Evolutionary conservation across 2,329 filamentous ascomycete genomes (phyloP), one percentile per base, ranked within the genome.

Genomic region (Didymella keratinophila): DNA sequence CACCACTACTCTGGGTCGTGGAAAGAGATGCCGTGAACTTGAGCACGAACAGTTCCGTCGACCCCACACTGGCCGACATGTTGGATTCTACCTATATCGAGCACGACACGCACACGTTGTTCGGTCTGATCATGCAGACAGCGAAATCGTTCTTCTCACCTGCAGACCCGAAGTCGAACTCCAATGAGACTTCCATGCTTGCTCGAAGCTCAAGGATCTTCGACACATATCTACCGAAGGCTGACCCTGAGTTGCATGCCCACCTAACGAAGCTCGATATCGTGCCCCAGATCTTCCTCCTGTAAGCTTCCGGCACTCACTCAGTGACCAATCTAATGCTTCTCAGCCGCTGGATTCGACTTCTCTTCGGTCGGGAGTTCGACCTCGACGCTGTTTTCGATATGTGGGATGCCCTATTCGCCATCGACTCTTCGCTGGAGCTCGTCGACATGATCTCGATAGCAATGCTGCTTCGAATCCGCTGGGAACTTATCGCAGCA

Each of bases 211-310:
- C 89, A 70, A 87, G 89, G 66, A 96, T 99, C 60, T 94, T 98
- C 72, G 89, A 96, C 68, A 85, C 90, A 27, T 88, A 91, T 50
- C 80, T 99, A 43, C 86, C 87, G 57, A 89, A 87, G 63, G 83
- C 92, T 28, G 95, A 98, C 72, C 89, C 91, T n/a, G 89, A 93
- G 70, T 83, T 98, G 27, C 89, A 92, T 14, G 82, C 83, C 23
- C 93, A 98, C 75, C 83, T 99, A 18, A 88, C 88, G 58, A 85
- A 87, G 59, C 88, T 97, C 45, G 94, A 97, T 60, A 88, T 99
- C 61, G 80, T 97, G n/a, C 95, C 95, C 1, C 95, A 99, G 70
- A 94, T 99, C 49, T 99, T 98, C 72, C 80, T 98, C 23, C 96
- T 98, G 91, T 95, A 78, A 76, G 85, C 73, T 52, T 12, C 18